Base-by-base conservation (phyloP, 1,284 basidiomycete species). In the Leccinum fallax region DNA sequence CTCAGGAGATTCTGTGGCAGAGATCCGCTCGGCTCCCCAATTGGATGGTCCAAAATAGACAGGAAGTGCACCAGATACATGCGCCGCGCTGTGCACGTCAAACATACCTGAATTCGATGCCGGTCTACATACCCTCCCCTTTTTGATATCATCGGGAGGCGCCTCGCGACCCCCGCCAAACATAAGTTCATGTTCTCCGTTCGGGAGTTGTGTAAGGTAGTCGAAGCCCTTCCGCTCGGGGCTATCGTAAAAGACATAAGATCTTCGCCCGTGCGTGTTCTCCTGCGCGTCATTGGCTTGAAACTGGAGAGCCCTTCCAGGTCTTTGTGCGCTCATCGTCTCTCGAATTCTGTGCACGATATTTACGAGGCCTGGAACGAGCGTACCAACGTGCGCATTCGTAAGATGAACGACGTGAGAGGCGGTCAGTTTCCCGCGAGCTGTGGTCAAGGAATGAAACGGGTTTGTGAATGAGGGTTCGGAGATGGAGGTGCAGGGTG, bases 381-480 rank as follows among this genome's bases (percentile, higher is more conserved):
- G 85, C 67, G 89, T 84, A 0, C 88, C 85, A 5, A 80, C 78
- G 81, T 92, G 93, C 38, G 81, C 91, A 71, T 94, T 94, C 2
- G 91, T 93, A 0, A 91, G 89, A 71, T 94, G 92, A 2, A 94
- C 77, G 55, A 94, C 78, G 66, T 90, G 89, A 4, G 74, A 75
- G 0, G 89, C 75, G 4, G 70, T 74, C 53, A 92, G 75, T 13
- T 67, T 65, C 2, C 90, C 89, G 51, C 79, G 81, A 1, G 83
- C 78, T 0, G 91, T 92, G 2, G 67, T 70, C 32, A 86, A 70
- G 3, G 69, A 72, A 69, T 86, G 87, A 19, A 73, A 61, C 1
- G 67, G 60, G 57, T 62, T 55, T 49, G 63, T 59, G 34, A 56
- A 32, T 16, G 73, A 69, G 8, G 73, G 70, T 40, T 72, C 63